Evolutionary conservation across 257 asterid genomes (phyloP), one percentile per base, ranked within the genome.

Genomic region (Solanum okadae): DNA sequence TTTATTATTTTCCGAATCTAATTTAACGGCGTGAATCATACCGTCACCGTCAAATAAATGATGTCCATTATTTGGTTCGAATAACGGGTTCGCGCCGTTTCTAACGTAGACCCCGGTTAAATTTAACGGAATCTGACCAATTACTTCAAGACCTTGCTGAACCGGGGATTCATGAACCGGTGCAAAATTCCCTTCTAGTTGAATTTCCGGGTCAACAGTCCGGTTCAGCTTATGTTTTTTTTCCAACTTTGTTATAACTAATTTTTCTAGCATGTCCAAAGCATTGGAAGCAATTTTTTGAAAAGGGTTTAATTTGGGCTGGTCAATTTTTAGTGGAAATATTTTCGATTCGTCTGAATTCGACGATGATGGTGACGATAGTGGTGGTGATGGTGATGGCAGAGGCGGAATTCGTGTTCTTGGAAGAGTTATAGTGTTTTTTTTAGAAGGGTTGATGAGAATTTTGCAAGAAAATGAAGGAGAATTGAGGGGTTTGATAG

Each of bases 11-110:
- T 27, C 0, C 12, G 89, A 76, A 4, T 84, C 70, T 6, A 93
- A 42, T 1, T 87, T 93, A 44, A 94, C 91, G 20, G 94, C 98
- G 46, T 94, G 96, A 46, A 94, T 88, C 95, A 94, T 94, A 44
- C 96, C 95, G 42, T 94, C 97, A 2, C 97, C 97, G 86, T 94
- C 96, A 85, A 94, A 94, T 35, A 93, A 90, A 82, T 94, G 98
- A 94, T 93, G 95, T 34, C 98, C 94, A 75, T 88, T 87, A 87
- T 22, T 75, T 1, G 95, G 98, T n/a, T 67, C 3, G 70, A 92
- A 92, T 20, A 90, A 68, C 2, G 98, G 94, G 89, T 94, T 94
- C 0, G 93, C 94, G 3, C 98, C 98, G 16, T 94, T 94, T 89
- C 96, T 71, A n/a, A 93, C 86, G 78, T 93, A 94, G 59, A 92